Conservation (phyloP, 192 early-diverging fungal species). For the Funneliformis mosseae region DNA sequence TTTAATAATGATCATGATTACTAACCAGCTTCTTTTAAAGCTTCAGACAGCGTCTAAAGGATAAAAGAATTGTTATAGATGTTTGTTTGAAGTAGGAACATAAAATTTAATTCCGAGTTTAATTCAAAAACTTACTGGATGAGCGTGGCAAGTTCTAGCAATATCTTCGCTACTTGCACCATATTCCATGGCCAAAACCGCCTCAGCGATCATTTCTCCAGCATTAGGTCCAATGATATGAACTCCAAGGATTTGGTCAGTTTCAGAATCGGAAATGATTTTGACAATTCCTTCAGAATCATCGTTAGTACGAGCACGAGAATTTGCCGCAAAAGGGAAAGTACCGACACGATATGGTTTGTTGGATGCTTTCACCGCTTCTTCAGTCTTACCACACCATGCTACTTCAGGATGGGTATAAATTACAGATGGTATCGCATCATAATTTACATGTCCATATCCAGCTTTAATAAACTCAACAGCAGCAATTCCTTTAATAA, state of each 20-base stretch:
- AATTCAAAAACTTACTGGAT: constrained; percentile 60
- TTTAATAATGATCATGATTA: background rate
- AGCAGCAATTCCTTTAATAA: constrained; percentile 70
- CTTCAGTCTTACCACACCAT: constrained; percentile 97
- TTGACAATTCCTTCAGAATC: constrained; percentile 95
- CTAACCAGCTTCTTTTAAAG: constrained; percentile 92
- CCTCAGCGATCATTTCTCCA: constrained; percentile 99
- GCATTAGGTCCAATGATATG: constrained; percentile 99
- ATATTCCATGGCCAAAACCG: constrained; percentile 96
- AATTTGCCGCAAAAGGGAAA: constrained; percentile 97
- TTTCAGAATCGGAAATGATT: constrained; percentile 94
- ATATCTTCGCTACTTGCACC: constrained; percentile 98
- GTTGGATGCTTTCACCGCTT: constrained; percentile 85
- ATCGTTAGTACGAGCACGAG: constrained; percentile 95
- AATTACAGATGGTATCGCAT: constrained; percentile 95
- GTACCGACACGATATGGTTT: constrained; percentile 87
- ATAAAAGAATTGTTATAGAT: constrained; percentile 7
- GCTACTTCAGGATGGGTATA: constrained; percentile 99
- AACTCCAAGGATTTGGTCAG: constrained; percentile 94
- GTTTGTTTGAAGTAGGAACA: constrained; percentile 1
- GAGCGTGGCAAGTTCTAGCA: constrained; percentile 96
- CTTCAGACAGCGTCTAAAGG: constrained; percentile 84
- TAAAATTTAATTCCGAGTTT: background rate
- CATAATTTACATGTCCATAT: constrained; percentile 98
- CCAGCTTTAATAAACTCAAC: constrained; percentile 90